phyloP scores from a whole-genome alignment of 2,329 filamentous ascomycete species.

The Beauveria caledonica region DNA sequence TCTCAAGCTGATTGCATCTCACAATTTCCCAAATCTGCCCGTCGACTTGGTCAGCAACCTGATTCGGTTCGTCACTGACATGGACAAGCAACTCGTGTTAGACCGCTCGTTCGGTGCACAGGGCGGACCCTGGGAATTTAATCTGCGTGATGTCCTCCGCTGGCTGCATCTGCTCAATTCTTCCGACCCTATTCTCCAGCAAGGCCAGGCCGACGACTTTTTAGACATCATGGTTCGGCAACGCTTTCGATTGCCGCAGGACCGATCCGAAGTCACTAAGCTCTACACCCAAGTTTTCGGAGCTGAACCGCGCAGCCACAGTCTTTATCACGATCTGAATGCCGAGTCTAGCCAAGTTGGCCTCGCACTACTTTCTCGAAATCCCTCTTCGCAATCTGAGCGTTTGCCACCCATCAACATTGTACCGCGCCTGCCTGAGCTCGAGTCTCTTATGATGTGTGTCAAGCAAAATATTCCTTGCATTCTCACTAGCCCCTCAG shows the following conservation, averaged over 20 bases:
- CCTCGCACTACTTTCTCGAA: constrained; percentile 59
- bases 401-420: constrained; percentile 42
- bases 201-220: constrained; percentile 61
- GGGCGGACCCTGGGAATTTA: constrained; percentile 90
- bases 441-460: constrained; percentile 83
- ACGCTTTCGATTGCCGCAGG: constrained; percentile 67
- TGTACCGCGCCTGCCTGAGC: constrained; percentile 54
- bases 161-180: constrained; percentile 63
- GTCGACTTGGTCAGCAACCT: constrained; percentile 53
- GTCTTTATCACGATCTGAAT: constrained; percentile 65
- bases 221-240: constrained; percentile 77
- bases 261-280: constrained; percentile 55
- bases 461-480: constrained; percentile 81
- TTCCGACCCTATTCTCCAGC: constrained; percentile 50
- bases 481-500: constrained; percentile 78
- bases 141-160: constrained; percentile 78
- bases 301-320: constrained; percentile 42
- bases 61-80: constrained; percentile 70
- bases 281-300: constrained; percentile 62
- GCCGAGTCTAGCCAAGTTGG: constrained; percentile 67
- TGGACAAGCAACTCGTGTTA: constrained; percentile 63
- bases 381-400: constrained; percentile 43
- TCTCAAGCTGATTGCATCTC: constrained; percentile 70
- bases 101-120: constrained; percentile 50
- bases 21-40: constrained; percentile 61